These are phyloP conservation scores for Aspergillus nomiae DNA, from an alignment of 2,329 filamentous ascomycete genomes.

Conservation along the genomic window DNA sequence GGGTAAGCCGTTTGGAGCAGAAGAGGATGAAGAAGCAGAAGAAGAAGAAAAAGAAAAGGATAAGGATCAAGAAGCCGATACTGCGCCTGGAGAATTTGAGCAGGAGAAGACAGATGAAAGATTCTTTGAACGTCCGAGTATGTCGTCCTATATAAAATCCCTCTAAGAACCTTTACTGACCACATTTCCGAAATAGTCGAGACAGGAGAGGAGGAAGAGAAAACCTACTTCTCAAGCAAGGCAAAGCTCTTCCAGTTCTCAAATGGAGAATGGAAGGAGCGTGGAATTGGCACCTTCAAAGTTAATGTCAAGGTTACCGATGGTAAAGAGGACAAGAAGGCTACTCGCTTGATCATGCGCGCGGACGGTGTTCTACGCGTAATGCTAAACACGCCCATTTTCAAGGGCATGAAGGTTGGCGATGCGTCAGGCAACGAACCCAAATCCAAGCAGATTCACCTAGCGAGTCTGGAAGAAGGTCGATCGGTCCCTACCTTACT, in stretches of 20 bases:
- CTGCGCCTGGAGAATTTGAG: conserved; percentile 52
- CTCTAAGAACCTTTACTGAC: not conserved
- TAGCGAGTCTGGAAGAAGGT: conserved; percentile 60
- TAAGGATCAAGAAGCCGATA: conserved; percentile 52
- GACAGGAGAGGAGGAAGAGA: conserved; percentile 84
- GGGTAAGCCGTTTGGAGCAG: conserved; percentile 72
- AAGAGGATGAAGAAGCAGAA: conserved; percentile 54
- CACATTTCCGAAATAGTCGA: conserved; percentile 59
- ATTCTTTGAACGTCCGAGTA: conserved; percentile 65
- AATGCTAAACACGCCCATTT: conserved; percentile 80
- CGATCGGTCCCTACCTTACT: conserved; percentile 57
- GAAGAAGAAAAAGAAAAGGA: conserved; percentile 51
- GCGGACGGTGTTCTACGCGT: conserved; percentile 87
- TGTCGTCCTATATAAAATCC: conserved; percentile 31
- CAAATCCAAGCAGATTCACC: conserved; percentile 68
- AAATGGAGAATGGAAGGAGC: conserved; percentile 81
- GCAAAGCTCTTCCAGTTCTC: conserved; percentile 84
- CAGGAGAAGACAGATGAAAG: conserved; percentile 52
- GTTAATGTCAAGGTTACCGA: conserved; percentile 70
- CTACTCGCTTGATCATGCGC: conserved; percentile 80
- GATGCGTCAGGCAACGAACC: conserved; percentile 64
- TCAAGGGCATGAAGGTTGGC: conserved; percentile 77
- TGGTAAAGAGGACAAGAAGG: conserved; percentile 55
- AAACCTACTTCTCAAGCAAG: conserved; percentile 71
- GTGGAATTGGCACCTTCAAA: conserved; percentile 80